Evolutionary conservation across 805 yeast genomes (phyloP).

Genomic region (Deakozyma indianensis): DNA sequence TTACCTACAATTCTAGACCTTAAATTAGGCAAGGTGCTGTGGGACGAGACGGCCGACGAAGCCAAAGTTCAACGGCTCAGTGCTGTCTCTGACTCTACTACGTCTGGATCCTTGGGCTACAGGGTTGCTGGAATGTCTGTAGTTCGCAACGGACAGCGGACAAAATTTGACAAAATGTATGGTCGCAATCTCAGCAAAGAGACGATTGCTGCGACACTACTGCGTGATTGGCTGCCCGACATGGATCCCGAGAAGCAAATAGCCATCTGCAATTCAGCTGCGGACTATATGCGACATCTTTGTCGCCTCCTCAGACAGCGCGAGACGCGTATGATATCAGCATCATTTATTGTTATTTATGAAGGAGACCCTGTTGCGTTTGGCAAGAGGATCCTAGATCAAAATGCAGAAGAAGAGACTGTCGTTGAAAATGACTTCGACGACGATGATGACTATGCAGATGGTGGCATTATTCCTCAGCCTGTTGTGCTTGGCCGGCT

Average conservation of each 20-base stretch:
- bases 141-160: conserved; percentile 28
- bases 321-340: conserved; percentile 54
- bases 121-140: conserved; percentile 85
- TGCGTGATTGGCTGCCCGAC: neutral
- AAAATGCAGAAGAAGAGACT: conserved; percentile 15
- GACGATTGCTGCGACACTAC: conserved; percentile 28
- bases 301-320: conserved; percentile 47
- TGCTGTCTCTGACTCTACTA: conserved; percentile 54
- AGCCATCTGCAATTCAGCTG: conserved; percentile 31
- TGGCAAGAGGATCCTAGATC: conserved; percentile 25
- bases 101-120: conserved; percentile 63
- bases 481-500: conserved; percentile 46
- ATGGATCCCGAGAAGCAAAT: conserved; percentile 12
- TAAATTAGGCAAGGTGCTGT: conserved; percentile 59
- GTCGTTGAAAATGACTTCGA: conserved; percentile 10
- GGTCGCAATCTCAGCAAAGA: conserved; percentile 46
- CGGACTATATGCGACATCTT: conserved; percentile 48
- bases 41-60: conserved; percentile 39
- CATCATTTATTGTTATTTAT: conserved; percentile 57
- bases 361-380: conserved; percentile 54
- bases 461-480: conserved; percentile 3
- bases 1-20: conserved; percentile 70
- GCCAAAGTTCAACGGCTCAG: conserved; percentile 52
- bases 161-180: conserved; percentile 46
- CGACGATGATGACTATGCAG: conserved; percentile 7